Percentiles rank a stretch among this genome's conserved stretches.
These are phyloP conservation scores for Batrachochytrium dendrobatidis DNA, from an alignment of 371 early-diverging fungal genomes.

Conservation along the genomic window DNA sequence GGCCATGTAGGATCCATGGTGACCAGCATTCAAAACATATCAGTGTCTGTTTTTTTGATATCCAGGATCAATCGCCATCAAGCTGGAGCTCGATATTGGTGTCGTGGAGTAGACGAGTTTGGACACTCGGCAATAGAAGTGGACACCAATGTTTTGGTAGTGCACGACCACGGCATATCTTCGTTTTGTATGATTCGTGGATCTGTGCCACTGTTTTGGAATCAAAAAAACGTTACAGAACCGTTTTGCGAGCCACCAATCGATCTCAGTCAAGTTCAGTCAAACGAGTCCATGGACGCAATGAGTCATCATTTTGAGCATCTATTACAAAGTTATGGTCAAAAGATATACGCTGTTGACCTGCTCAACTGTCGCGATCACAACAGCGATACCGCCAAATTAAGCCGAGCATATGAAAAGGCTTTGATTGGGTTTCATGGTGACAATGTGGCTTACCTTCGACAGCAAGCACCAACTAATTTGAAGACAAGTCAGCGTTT, in stretches of 20 bases:
- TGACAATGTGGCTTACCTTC: too few relatives aligned
- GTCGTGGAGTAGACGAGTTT: constrained; percentile 19
- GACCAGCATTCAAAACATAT: constrained; percentile 7
- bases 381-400: not conserved
- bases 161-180: constrained; percentile 6
- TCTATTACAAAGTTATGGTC: constrained; percentile 12
- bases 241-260: constrained; percentile 5
- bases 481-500: too few relatives aligned
- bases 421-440: not conserved
- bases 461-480: too few relatives aligned
- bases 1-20: constrained; percentile 20
- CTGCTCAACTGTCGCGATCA: constrained; percentile 11
- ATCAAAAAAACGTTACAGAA: constrained; percentile 3
- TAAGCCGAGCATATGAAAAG: not conserved
- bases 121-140: constrained; percentile 24
- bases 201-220: constrained; percentile 23
- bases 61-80: constrained; percentile 19
- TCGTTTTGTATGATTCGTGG: constrained; percentile 24
- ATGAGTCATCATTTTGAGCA: constrained; percentile 14
- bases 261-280: constrained; percentile 2
- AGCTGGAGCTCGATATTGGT: constrained; percentile 17
- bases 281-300: constrained; percentile 4
- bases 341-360: constrained; percentile 13
- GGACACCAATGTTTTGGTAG: constrained; percentile 18
- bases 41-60: constrained; percentile 9